Evolutionary conservation across 768 basidiomycete species (phyloP).

Genomic region (Calocybe cyanea): DNA sequence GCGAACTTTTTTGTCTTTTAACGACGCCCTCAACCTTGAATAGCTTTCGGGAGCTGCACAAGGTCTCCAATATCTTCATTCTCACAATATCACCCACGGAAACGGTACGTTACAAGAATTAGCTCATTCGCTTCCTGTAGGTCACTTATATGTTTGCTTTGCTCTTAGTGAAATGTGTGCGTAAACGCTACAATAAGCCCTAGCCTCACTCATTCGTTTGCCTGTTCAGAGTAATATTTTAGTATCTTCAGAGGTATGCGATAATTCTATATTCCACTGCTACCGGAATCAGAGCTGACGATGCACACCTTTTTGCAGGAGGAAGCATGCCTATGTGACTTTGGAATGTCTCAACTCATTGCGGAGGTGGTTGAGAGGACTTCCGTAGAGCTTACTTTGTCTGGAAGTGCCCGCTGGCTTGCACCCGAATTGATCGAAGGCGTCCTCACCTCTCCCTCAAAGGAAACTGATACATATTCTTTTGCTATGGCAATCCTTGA

Average conservation of each 20-base stretch:
- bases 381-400: constrained; percentile 44
- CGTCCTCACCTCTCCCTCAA: constrained; percentile 36
- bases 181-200: constrained; percentile 17
- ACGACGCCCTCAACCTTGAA: neutral
- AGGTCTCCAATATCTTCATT: constrained; percentile 57
- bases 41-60: constrained; percentile 52
- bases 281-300: neutral
- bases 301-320: constrained; percentile 41
- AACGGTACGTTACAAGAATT: constrained; percentile 44
- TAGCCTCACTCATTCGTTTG: neutral
- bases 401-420: constrained; percentile 53
- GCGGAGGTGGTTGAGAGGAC: constrained; percentile 51
- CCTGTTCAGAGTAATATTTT: constrained; percentile 52
- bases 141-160: constrained; percentile 1
- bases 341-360: constrained; percentile 60
- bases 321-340: constrained; percentile 56
- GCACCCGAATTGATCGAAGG: constrained; percentile 56
- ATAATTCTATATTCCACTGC: neutral
- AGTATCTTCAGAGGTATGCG: constrained; percentile 43
- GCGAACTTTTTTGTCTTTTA: constrained; percentile 13
- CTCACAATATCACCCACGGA: constrained; percentile 50
- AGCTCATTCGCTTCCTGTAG: constrained; percentile 5
- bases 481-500: constrained; percentile 61
- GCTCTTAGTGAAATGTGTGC: constrained; percentile 54
- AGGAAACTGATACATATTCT: constrained; percentile 51